Evolutionary conservation across 2,329 filamentous ascomycete species (phyloP), one percentile per base, ranked within the genome.

Genomic region (Shiraia sp.): DNA sequence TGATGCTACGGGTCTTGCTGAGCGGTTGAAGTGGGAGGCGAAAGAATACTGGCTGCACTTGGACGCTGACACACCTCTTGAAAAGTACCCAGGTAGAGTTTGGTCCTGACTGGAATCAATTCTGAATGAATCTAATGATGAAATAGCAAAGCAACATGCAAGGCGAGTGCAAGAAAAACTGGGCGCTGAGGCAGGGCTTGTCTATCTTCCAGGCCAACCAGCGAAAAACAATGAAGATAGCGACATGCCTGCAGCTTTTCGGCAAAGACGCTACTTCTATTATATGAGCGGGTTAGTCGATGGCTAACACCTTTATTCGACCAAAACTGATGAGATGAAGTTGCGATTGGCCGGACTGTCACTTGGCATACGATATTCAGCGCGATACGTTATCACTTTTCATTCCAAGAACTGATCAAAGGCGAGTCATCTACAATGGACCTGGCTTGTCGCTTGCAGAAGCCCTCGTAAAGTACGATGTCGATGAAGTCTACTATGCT

Each of bases 321-420:
- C n/a, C n/a, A n/a, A 32, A 45, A 40, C 53, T 63, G 39, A 53
- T 48, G 14, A 22, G 22, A 19, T 23, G 27, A 59, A 70, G 65
- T 29, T 65, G 41, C 15, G 71, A 80, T 38, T 75, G 79, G 44
- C 66, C 79, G 2, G 76, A 80, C 51, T 82, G 78, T 53, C 70
- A 75, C 42, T 55, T 83, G 28, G 79, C 76, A 2, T 85, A 84
- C 60, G 75, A 82, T 57, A 76, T 83, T 46, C 65, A 68, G 23
- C 71, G 71, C 9, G 86, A 91, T 63, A 71, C 73, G 15, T 78
- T 93, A 42, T 81, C 79, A 4, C 79, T 92, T 19, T 93, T 86
- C 79, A 82, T 92, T 33, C 87, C 87, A 2, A 80, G 81, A 54
- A 80, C 84, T 50, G 80, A 87, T 51, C 80, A 79, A 10, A 75